These are phyloP conservation scores for Colletotrichum noveboracense DNA, from an alignment of 2,329 filamentous ascomycete genomes.

Conservation along the genomic window DNA sequence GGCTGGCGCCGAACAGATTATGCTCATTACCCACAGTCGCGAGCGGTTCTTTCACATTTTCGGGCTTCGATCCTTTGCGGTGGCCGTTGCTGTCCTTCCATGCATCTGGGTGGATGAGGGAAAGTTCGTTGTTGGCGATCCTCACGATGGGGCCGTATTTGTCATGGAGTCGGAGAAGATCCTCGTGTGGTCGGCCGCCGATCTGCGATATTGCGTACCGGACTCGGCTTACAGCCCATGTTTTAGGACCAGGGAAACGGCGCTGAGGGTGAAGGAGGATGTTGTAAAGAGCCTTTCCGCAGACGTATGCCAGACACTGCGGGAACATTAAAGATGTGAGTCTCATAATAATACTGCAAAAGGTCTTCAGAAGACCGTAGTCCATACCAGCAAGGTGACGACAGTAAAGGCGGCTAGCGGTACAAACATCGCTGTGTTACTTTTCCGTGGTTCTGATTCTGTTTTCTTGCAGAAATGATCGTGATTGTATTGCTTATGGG, in stretches of 20 bases:
- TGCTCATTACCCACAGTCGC: neutral
- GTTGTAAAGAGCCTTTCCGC: neutral
- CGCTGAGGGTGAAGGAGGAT: neutral
- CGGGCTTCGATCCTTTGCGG: neutral
- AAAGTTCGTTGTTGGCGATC: neutral
- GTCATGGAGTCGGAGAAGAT: neutral
- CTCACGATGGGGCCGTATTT: neutral
- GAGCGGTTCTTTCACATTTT: slow-evolving; percentile 5
- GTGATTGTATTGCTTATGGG: no score
- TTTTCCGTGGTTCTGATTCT: no score
- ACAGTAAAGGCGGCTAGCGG: no score
- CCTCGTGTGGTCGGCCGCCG: neutral
- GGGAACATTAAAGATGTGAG: neutral
- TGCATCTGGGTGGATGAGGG: neutral
- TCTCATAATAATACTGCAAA: no score
- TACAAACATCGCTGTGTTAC: no score
- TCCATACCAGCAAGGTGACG: neutral
- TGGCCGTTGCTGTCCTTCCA: slow-evolving; percentile 30
- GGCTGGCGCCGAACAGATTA: slow-evolving; percentile 22
- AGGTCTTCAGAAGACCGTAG: fast-evolving
- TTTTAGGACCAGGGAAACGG: neutral
- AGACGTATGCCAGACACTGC: neutral
- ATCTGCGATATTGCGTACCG: neutral
- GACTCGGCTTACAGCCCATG: neutral
- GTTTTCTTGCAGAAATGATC: no score